Evolutionary conservation across 1,284 basidiomycete genomes (phyloP), one percentile per base, ranked within the genome.

Genomic region (Rhodotorula sp.): DNA sequence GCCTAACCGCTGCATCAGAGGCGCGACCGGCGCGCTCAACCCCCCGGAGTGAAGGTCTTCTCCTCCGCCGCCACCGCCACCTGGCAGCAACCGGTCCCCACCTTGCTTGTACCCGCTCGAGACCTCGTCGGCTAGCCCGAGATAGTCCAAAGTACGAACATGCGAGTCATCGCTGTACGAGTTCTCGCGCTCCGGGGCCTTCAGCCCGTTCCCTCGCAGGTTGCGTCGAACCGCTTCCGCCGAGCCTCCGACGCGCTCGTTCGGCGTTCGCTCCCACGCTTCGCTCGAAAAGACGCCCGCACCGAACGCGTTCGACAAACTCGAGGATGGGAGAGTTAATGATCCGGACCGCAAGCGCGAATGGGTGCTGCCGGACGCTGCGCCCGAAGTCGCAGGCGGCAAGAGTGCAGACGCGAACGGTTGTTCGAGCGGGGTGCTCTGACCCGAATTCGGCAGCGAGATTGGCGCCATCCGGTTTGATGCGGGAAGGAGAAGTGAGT

Each of bases 61-160:
- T 47, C 45, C 23, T 43, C 21, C n/a, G 28, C 8, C 26, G 14
- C 26, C 54, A 12, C 23, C 54, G 54, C 15, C 26, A 3, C 8
- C n/a, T 26, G 54, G 54, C 10, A 55, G 54, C 26, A 55, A 3
- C 1, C 54, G 54, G 16, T 55, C 54, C 12, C 54, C n/a, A 5
- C 8, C 26, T 6, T 16, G 26, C 28, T 28, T n/a, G 26, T 16
- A 26, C 10, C 26, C 54, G 54, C 26, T 16, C 26, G 54, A 55
- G 14, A 48, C 23, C 49, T 76, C 76, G 45, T 92, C 91, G 77
- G 94, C 94, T 76, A 97, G 85, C 59, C 94, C 94, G 64, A 97
- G 89, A 80, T 97, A 97, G 81, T 95, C 93, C 73, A 97, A 86
- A 38, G 94, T 97, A 79, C 93, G 90, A 62, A 94, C 91, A 79